Conservation (phyloP, 768 basidiomycete species). For the Clathrus columnatus region DNA sequence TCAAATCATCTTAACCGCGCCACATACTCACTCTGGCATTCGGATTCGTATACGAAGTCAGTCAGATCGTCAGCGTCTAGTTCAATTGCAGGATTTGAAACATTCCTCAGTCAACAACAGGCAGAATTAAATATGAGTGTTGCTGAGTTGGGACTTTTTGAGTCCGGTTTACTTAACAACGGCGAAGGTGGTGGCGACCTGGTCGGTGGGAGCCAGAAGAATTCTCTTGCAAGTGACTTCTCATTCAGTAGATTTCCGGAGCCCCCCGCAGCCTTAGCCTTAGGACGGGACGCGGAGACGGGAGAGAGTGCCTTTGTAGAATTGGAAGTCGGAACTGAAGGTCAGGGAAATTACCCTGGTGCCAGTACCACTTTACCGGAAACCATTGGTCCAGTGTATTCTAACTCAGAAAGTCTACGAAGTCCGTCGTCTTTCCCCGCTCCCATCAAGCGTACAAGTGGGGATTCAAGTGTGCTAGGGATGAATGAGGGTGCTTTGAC, state of each 20-base stretch:
- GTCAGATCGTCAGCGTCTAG: not conserved
- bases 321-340: conserved; percentile 3
- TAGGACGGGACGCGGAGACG: conserved; percentile 13
- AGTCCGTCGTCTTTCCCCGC: conserved; percentile 12
- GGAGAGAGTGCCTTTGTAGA: conserved; percentile 17
- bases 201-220: conserved; percentile 10
- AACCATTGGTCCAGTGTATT: not conserved
- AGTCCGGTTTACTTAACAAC: conserved; percentile 19
- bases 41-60: not conserved
- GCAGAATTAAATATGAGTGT: conserved; percentile 58
- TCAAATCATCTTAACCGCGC: no score
- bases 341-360: not conserved
- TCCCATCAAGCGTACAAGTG: conserved; percentile 6
- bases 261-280: conserved; percentile 35
- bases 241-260: conserved; percentile 64
- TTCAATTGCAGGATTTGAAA: not conserved
- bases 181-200: conserved; percentile 8
- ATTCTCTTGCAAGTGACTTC: conserved; percentile 37
- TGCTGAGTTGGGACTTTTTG: conserved; percentile 42
- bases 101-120: conserved; percentile 23
- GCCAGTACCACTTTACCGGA: not conserved
- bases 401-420: not conserved
- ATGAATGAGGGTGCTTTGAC: conserved; percentile 13
- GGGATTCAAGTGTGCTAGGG: conserved; percentile 2
- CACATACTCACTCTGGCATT: no score